These are phyloP conservation scores for Mucuna pruriens DNA, from an alignment of 306 rosid genomes.

Conservation along the genomic window DNA sequence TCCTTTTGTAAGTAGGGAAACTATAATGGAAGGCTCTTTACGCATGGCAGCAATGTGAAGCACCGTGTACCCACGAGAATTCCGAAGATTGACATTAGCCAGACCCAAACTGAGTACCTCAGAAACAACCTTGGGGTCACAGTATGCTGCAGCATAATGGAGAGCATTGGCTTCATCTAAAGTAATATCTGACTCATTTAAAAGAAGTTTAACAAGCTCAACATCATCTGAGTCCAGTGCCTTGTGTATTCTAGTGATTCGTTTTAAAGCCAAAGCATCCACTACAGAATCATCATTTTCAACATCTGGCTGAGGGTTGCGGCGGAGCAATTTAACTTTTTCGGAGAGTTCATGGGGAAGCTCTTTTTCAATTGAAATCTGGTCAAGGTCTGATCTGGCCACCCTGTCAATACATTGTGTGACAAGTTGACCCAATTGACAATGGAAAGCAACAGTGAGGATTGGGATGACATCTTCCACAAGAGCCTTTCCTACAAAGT, in stretches of 20 bases:
- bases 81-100: constrained; percentile 73
- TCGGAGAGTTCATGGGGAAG: constrained; percentile 66
- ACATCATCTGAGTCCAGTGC: constrained; percentile 95
- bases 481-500: constrained; percentile 82
- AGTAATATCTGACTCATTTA: constrained; percentile 67
- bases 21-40: constrained; percentile 77
- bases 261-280: constrained; percentile 58
- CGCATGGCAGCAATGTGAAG: constrained; percentile 96
- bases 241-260: constrained; percentile 70
- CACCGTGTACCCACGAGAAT: constrained; percentile 72
- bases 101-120: constrained; percentile 68
- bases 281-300: constrained; percentile 47
- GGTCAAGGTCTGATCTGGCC: constrained; percentile 79
- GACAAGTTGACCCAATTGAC: constrained; percentile 73
- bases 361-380: constrained; percentile 70
- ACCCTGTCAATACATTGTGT: constrained; percentile 69
- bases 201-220: constrained; percentile 81
- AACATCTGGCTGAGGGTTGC: constrained; percentile 44
- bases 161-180: constrained; percentile 84
- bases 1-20: constrained; percentile 73
- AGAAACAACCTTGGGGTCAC: constrained; percentile 94
- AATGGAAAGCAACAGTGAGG: constrained; percentile 69
- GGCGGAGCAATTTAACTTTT: constrained; percentile 59
- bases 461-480: constrained; percentile 89
- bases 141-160: constrained; percentile 90